Percentiles rank a stretch among this genome's conserved stretches.
Evolutionary conservation across 352 stramenopile species (phyloP).

Genomic region (Phytophthora quininea): DNA sequence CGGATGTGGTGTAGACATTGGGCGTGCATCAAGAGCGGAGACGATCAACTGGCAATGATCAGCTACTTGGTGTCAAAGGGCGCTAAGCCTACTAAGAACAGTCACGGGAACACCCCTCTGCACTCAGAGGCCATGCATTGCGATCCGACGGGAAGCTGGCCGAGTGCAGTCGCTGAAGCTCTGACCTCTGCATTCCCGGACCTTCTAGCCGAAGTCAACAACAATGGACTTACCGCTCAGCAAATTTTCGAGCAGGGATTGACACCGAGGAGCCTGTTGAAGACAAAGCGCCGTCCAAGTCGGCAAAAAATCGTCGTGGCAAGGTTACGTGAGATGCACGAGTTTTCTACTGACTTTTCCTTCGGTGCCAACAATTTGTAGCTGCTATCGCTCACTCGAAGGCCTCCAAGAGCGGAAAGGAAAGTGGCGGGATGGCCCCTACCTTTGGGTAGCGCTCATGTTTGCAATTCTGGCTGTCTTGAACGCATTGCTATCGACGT

Average conservation of each 20-base stretch:
- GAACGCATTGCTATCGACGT: constrained; percentile 35
- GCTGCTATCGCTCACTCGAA: constrained; percentile 73
- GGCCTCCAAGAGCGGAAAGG: constrained; percentile 41
- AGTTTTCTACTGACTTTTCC: constrained; percentile 5
- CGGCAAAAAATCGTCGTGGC: constrained; percentile 37
- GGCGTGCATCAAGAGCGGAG: constrained; percentile 65
- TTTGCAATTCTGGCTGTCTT: constrained; percentile 48
- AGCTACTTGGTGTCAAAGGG: constrained; percentile 70
- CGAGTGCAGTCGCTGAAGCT: constrained; percentile 47
- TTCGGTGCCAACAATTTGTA: constrained; percentile 21
- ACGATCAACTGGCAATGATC: constrained; percentile 52
- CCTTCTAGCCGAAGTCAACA: constrained; percentile 57
- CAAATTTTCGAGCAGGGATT: constrained; percentile 71
- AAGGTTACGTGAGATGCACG: constrained; percentile 13
- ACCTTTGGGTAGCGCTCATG: constrained; percentile 47
- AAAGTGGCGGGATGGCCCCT: constrained; percentile 33
- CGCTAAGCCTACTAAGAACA: constrained; percentile 66
- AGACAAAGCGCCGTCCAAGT: constrained; percentile 19
- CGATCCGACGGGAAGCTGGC: constrained; percentile 59
- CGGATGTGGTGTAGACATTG: constrained; percentile 51
- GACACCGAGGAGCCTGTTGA: constrained; percentile 55
- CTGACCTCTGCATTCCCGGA: constrained; percentile 62
- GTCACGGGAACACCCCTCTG: constrained; percentile 61
- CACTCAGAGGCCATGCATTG: constrained; percentile 84
- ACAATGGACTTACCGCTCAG: constrained; percentile 61